Evolutionary conservation across 768 basidiomycete species (phyloP).

Genomic region (Lepiota venenata): DNA sequence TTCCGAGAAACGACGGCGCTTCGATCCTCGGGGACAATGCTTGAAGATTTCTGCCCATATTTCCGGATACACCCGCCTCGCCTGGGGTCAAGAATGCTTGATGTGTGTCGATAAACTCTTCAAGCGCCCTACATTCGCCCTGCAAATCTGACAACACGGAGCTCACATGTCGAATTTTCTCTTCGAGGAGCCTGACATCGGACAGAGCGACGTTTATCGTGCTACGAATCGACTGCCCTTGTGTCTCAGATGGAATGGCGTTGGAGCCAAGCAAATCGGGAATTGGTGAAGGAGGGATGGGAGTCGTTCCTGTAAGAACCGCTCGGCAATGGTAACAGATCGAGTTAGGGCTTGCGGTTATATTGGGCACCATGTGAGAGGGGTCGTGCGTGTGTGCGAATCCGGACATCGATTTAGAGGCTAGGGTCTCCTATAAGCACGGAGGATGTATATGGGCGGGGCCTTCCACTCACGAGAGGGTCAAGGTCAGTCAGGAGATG

Average conservation of each 20-base stretch:
- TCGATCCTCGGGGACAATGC: slow-evolving; percentile 12
- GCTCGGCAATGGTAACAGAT: slow-evolving; percentile 9
- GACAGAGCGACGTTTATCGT: not conserved
- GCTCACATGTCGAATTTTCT: slow-evolving; percentile 10
- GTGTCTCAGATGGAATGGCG: slow-evolving; percentile 7
- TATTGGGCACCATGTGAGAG: not conserved
- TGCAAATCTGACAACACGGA: slow-evolving; percentile 8
- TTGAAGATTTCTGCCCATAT: slow-evolving; percentile 15
- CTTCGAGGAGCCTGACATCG: slow-evolving; percentile 9
- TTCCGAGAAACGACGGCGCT: slow-evolving; percentile 10
- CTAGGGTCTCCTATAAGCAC: not conserved
- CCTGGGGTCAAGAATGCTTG: slow-evolving; percentile 13
- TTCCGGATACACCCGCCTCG: slow-evolving; percentile 15
- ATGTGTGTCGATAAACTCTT: slow-evolving; percentile 12
- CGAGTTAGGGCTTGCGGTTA: not conserved
- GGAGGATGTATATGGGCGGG: not conserved
- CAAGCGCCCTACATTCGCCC: slow-evolving; percentile 8
- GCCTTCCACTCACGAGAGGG: not conserved
- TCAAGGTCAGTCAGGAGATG: not conserved
- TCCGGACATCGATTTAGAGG: not conserved
- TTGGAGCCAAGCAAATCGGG: slow-evolving; percentile 12
- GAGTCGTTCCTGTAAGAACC: slow-evolving; percentile 1
- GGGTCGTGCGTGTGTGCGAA: not conserved
- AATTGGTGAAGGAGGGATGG: slow-evolving; percentile 12
- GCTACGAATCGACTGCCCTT: slow-evolving; percentile 3